Evolutionary conservation across 148 eudicot species (phyloP).

Genomic region (Pouteria glomerata): DNA sequence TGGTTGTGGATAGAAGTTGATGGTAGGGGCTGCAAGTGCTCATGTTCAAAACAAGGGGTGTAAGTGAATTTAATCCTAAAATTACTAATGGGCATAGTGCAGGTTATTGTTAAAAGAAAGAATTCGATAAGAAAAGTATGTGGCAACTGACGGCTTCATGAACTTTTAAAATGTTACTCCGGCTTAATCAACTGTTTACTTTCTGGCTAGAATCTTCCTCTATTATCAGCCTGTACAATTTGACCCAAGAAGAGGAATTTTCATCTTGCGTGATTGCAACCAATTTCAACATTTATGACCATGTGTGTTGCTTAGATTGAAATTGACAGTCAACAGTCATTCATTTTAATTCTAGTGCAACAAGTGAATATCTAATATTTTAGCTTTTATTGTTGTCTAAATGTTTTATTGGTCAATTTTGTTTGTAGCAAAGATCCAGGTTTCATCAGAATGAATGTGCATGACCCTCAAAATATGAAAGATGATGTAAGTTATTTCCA

Average conservation of each 20-base stretch:
- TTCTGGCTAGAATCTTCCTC: slow-evolving; percentile 1
- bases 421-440: slow-evolving; percentile 93
- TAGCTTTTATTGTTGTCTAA: background rate
- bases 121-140: too few relatives aligned
- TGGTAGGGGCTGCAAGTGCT: too few relatives aligned
- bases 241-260: background rate
- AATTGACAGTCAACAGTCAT: background rate
- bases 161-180: too few relatives aligned
- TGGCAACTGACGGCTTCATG: too few relatives aligned
- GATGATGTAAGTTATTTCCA: slow-evolving; percentile 75
- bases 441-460: slow-evolving; percentile 70
- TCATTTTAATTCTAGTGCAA: background rate
- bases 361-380: background rate
- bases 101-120: too few relatives aligned
- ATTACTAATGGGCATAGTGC: too few relatives aligned
- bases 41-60: too few relatives aligned
- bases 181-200: too few relatives aligned
- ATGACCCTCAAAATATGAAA: slow-evolving; percentile 77
- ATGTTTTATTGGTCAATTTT: background rate
- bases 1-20: too few relatives aligned
- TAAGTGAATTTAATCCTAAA: too few relatives aligned
- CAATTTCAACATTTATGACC: background rate
- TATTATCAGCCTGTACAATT: background rate
- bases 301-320: background rate
- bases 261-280: background rate